phyloP scores from a whole-genome alignment of 495 filamentous ascomycete genomes.

The Hypomontagnella monticulosa region DNA sequence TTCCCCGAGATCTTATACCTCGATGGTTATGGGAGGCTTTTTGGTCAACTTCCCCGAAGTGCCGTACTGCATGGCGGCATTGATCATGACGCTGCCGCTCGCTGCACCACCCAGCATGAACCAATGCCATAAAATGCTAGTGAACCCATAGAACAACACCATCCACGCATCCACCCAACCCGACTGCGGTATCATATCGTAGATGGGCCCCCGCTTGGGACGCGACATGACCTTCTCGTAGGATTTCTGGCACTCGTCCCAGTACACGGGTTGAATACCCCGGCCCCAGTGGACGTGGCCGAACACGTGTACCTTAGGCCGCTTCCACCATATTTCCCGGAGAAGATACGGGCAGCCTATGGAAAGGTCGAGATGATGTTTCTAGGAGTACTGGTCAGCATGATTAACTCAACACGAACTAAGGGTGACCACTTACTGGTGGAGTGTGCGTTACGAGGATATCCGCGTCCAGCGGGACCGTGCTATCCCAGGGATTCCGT shows the following conservation, averaged over 20 bases:
- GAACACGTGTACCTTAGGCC: constrained; percentile 84
- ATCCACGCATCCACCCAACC: constrained; percentile 71
- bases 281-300: constrained; percentile 85
- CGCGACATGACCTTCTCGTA: constrained; percentile 73
- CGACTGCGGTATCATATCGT: constrained; percentile 57
- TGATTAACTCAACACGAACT: neutral
- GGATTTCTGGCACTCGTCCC: constrained; percentile 76
- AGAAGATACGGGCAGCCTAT: constrained; percentile 81
- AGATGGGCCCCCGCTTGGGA: constrained; percentile 57
- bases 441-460: constrained; percentile 85
- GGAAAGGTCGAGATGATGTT: constrained; percentile 78
- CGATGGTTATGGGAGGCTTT: constrained; percentile 53
- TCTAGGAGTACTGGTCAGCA: constrained; percentile 45
- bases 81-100: constrained; percentile 74
- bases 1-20: constrained; percentile 53
- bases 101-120: constrained; percentile 65
- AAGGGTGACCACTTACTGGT: constrained; percentile 46
- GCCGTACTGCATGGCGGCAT: constrained; percentile 77
- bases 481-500: constrained; percentile 57
- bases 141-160: constrained; percentile 69
- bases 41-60: constrained; percentile 73
- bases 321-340: constrained; percentile 79
- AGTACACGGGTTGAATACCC: constrained; percentile 74
- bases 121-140: constrained; percentile 79
- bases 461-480: constrained; percentile 77